Evolutionary conservation across 176 grass and related monocot genomes (phyloP).

Genomic region (Carex littledalei): DNA sequence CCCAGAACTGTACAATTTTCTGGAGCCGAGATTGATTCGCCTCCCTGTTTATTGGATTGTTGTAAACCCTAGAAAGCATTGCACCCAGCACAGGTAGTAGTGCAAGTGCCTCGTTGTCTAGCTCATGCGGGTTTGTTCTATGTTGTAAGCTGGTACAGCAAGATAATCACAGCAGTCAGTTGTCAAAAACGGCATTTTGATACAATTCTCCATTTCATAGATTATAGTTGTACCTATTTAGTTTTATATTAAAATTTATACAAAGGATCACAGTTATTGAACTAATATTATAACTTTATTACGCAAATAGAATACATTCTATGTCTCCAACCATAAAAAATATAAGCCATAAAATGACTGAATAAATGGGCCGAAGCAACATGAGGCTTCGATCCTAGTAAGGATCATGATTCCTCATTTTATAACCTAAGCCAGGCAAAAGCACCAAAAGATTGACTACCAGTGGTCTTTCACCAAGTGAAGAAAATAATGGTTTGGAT

Average conservation of each 20-base stretch:
- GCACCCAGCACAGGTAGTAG: conserved; percentile 69
- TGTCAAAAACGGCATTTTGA: no score
- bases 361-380: no score
- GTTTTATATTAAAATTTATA: no score
- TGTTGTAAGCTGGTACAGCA: conserved; percentile 61
- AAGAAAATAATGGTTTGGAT: neutral
- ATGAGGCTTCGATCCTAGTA: neutral
- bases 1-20: conserved; percentile 96
- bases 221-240: no score
- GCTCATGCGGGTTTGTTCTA: conserved; percentile 57
- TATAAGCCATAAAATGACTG: no score
- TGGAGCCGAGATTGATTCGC: conserved; percentile 58
- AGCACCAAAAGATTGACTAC: neutral
- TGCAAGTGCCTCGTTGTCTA: conserved; percentile 81
- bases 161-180: neutral
- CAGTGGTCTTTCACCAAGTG: neutral
- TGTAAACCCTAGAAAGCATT: conserved; percentile 86
- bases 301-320: no score
- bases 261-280: no score
- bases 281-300: no score
- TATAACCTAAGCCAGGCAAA: neutral
- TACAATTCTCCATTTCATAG: no score
- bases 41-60: conserved; percentile 63
- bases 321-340: no score
- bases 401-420: neutral